Evolutionary conservation across 2,329 filamentous ascomycete species (phyloP).

Genomic region (Verticillium zaregamsianum): DNA sequence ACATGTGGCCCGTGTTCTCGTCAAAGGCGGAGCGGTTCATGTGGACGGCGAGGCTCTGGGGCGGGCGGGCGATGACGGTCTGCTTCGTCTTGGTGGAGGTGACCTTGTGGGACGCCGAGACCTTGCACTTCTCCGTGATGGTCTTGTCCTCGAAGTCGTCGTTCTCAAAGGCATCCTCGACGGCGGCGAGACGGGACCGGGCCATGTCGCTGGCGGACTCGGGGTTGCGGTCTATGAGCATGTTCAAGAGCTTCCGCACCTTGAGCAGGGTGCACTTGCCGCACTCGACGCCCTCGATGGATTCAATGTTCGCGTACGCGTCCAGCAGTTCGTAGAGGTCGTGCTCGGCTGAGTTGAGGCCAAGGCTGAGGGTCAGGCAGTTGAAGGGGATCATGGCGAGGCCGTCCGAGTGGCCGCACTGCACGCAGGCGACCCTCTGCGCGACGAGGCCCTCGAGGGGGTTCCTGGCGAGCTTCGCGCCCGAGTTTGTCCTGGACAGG

Average conservation of each 20-base stretch:
- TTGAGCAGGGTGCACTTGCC: constrained; percentile 80
- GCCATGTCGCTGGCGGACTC: constrained; percentile 28
- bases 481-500: constrained; percentile 24
- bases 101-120: constrained; percentile 62
- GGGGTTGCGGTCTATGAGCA: constrained; percentile 42
- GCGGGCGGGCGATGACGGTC: constrained; percentile 77
- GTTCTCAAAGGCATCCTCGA: constrained; percentile 69
- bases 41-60: constrained; percentile 77
- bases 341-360: constrained; percentile 55
- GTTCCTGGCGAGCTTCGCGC: constrained; percentile 47
- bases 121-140: constrained; percentile 59
- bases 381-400: constrained; percentile 91
- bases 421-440: constrained; percentile 82
- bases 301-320: constrained; percentile 78
- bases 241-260: constrained; percentile 41
- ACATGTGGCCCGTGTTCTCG: constrained; percentile 71
- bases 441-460: constrained; percentile 85
- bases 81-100: constrained; percentile 85
- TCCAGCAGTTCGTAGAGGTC: constrained; percentile 76
- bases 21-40: constrained; percentile 92
- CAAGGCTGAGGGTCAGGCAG: constrained; percentile 82
- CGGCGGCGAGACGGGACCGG: constrained; percentile 56
- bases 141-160: constrained; percentile 75
- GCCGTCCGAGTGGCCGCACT: constrained; percentile 82
- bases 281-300: constrained; percentile 87